Conservation (phyloP, 2,329 filamentous ascomycete genomes). For the Alternaria longipes region DNA sequence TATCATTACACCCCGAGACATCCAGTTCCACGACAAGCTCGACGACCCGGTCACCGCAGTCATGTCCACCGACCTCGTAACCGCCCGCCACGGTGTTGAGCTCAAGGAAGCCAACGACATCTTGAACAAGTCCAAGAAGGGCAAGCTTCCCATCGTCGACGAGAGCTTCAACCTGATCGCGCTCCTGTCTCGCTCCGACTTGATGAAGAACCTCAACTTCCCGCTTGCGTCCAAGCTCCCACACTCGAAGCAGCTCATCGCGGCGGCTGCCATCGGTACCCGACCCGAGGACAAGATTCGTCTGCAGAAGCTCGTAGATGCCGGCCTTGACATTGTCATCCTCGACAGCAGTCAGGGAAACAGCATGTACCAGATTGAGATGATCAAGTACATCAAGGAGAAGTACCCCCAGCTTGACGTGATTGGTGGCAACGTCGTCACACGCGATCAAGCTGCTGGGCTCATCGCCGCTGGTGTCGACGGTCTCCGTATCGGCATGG, state of each 20-base stretch:
- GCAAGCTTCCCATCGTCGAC: constrained; percentile 94
- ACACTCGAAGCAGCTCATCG: constrained; percentile 96
- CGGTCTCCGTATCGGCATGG: constrained; percentile 98
- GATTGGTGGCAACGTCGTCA: constrained; percentile 98
- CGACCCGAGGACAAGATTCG: constrained; percentile 90
- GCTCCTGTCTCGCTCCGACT: constrained; percentile 70
- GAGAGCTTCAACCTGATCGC: constrained; percentile 76
- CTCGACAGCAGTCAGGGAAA: constrained; percentile 98
- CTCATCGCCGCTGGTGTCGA: constrained; percentile 95
- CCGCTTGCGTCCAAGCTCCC: constrained; percentile 95
- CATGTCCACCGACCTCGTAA: constrained; percentile 96
- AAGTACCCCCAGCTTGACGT: constrained; percentile 88
- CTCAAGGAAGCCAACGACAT: constrained; percentile 91
- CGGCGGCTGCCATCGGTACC: constrained; percentile 93
- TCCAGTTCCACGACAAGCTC: constrained; percentile 88
- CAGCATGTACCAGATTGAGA: constrained; percentile 97
- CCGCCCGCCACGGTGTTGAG: constrained; percentile 82
- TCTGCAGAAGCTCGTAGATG: constrained; percentile 87
- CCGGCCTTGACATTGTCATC: constrained; percentile 93
- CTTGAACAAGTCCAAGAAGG: constrained; percentile 95
- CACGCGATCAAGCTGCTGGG: constrained; percentile 90
- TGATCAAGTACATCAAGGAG: constrained; percentile 95
- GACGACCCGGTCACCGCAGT: constrained; percentile 80
- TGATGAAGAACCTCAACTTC: constrained; percentile 99
- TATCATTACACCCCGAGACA: constrained; percentile 97